Evolutionary conservation across 202 grass and related monocot genomes (phyloP).

Genomic region (Zoysia matrella): DNA sequence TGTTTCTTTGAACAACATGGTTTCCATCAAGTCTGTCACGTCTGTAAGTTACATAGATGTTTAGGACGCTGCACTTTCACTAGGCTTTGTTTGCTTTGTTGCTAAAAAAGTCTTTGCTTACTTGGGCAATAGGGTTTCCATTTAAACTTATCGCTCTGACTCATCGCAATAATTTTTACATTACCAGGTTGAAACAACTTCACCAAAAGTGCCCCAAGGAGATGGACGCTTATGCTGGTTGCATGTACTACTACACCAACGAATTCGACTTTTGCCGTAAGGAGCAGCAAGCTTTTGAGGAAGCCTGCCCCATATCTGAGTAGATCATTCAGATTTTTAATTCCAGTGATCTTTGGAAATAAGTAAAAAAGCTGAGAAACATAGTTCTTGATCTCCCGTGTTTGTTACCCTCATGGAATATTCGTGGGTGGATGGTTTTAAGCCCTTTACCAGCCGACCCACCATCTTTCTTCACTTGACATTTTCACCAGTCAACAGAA

Average conservation of each 20-base stretch:
- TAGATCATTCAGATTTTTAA: constrained; percentile 47
- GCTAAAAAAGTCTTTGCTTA: neutral
- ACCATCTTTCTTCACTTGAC: neutral
- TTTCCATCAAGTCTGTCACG: neutral
- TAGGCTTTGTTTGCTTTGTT: neutral
- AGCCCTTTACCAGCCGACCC: constrained; percentile 35
- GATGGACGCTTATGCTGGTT: constrained; percentile 86
- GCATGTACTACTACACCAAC: constrained; percentile 99
- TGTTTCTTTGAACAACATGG: neutral
- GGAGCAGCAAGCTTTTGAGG: constrained; percentile 92
- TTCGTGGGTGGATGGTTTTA: constrained; percentile 32
- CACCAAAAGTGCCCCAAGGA: constrained; percentile 90
- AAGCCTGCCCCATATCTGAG: constrained; percentile 68
- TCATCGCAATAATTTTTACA: neutral
- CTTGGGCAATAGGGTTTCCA: neutral
- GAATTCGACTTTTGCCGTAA: constrained; percentile 93
- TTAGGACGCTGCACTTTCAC: neutral
- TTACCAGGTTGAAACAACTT: constrained; percentile 82
- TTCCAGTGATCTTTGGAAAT: constrained; percentile 59
- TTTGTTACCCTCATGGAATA: constrained; percentile 50
- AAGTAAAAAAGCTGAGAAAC: constrained; percentile 65
- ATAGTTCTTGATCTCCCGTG: constrained; percentile 58
- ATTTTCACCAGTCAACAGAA: constrained; percentile 34
- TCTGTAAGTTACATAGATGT: neutral
- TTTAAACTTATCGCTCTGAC: neutral